Base-by-base conservation (phyloP, 2,329 filamentous ascomycete species). In the Albifimbria verrucaria region DNA sequence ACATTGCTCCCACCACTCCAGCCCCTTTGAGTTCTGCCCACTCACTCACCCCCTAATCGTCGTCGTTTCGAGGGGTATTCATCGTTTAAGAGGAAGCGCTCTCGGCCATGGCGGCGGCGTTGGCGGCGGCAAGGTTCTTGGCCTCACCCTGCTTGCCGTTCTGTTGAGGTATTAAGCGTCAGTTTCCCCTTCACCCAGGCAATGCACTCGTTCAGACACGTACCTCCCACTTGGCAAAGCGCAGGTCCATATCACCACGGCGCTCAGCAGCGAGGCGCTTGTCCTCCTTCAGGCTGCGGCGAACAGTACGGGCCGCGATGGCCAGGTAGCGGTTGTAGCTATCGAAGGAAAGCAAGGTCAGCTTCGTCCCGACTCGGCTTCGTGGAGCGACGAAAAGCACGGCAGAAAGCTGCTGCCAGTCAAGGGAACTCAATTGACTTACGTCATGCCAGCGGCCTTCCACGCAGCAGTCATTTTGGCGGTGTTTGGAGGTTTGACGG, bases 321-420 rank as follows among this genome's bases (percentile, higher is more conserved):
- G 92, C 87, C 73, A 99, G 87, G 87, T 97, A 97, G 81, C 92
- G 94, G 88, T 99, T 99, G 90, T 99, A 99, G 80, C 94, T 99
- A 74, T 72, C 58, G 48, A 50, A 61, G 59, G 51, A 52, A 59
- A 28, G 53, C 52, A 55, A 54, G 50, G 67, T 75, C 69, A 75
- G 75, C 64, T 64, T 62, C 42, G 4, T 18, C 55, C 60, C 51
- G 59, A 52, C 39, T 65, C 57, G 55, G 58, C 45, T 52, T 48
- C 47, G 49, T 23, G 20, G 48, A 49, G 45, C 44, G 32, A 36
- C 49, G 44, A 39, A 42, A 24, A 18, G 28, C 21, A 51, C 22
- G 51, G 42, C 54, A 57, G 60, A 56, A 58, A 36, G 50, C 55
- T 51, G 53, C 48, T 43, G 55, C 46, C 55, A 49, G 28, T 50